Base-by-base conservation (phyloP, 2,329 filamentous ascomycete species). In the Xylariaceae sp. region DNA sequence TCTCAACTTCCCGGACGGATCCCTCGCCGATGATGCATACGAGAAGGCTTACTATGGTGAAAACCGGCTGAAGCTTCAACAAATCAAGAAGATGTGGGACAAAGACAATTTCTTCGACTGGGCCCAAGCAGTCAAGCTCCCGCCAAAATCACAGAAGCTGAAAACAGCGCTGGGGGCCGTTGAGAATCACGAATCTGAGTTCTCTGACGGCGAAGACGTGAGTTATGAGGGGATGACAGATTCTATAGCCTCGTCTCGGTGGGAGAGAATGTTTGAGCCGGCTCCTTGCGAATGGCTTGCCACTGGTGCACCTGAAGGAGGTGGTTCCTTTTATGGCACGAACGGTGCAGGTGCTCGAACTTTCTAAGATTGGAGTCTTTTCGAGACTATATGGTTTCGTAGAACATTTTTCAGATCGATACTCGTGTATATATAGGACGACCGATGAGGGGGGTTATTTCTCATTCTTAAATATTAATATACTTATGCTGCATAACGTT, bases 1-100 rank as follows among this genome's bases (percentile, higher is more conserved):
- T 18, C 33, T 68, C 45, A 66, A 66, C 43, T 69, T 69, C 35
- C 57, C 66, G 0, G 62, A 68, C 46, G 19, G 33, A 0, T 44
- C 44, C 0, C 2, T 59, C 5, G 15, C 18, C 19, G 10, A 22
- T 0, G 17, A 45, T 0, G 47, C 35, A 2, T 54, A 63, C 31
- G 62, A 67, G n/a, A 50, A 43, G n/a, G 60, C 61, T 4, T 68
- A 68, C 48, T 69, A 58, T 33, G 67, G 67, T 1, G 45, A 48
- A 0, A 69, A 70, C 30, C 39, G 43, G 2, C 2, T 49, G 1
- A 45, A 57, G 32, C 31, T 69, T 3, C 58, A 53, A 14, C 19
- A 44, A 0, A 27, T 69, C 39, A 70, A 69, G 52, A 6, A 54
- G 4, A 32, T 57, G 0, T 68, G 60, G 58, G 67, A 69, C 18